A percentile compares a stretch with the other conserved stretches of the same genome.
Evolutionary conservation across 306 rosid genomes (phyloP).

Genomic region (Carpinus fangiana): DNA sequence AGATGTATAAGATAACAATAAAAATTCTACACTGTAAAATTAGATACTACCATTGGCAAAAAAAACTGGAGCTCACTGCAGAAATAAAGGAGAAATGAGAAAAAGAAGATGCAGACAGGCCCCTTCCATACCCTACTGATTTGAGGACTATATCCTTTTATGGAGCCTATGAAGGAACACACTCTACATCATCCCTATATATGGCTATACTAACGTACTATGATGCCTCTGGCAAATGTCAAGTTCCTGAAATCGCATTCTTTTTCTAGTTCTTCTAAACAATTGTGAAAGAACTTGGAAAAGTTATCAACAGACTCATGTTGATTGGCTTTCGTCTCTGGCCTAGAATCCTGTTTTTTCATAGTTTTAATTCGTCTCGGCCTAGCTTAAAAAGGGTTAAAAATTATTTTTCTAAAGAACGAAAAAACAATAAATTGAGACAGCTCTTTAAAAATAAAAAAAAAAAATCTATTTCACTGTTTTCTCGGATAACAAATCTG

Average conservation of each 20-base stretch:
- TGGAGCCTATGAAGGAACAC: neutral
- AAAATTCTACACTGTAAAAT: neutral
- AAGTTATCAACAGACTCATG: neutral
- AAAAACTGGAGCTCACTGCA: neutral
- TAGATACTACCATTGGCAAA: neutral
- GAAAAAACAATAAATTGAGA: neutral
- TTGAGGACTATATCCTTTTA: neutral
- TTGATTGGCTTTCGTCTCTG: neutral
- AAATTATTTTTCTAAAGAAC: neutral
- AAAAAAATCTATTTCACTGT: neutral
- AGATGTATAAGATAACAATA: no score
- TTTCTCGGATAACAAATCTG: neutral
- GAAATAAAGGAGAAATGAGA: neutral
- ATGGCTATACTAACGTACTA: neutral
- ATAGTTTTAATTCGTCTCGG: neutral
- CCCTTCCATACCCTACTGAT: neutral
- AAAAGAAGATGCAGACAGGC: neutral
- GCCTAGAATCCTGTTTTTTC: neutral
- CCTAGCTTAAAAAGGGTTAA: neutral
- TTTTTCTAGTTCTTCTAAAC: neutral
- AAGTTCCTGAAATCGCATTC: neutral
- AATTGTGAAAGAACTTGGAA: neutral
- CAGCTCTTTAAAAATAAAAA: neutral
- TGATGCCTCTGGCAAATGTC: neutral
- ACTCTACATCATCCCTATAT: neutral